Evolutionary conservation across 2,329 filamentous ascomycete genomes (phyloP).

Genomic region (Fusarium goolgardi): DNA sequence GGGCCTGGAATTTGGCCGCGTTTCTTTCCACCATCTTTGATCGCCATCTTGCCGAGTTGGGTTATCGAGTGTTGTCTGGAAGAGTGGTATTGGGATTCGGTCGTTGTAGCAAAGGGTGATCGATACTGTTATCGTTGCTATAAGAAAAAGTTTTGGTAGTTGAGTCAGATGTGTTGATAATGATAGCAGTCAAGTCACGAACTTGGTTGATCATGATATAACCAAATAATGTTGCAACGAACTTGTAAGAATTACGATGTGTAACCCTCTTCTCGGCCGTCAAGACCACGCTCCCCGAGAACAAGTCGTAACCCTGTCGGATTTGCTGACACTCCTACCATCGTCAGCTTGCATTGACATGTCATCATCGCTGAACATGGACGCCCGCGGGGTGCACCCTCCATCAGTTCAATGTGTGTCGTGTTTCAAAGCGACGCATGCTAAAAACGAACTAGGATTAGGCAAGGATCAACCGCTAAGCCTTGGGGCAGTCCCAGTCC

Average conservation of each 20-base stretch:
- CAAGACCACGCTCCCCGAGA: neutral
- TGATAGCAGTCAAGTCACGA: neutral
- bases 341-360: neutral
- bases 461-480: neutral
- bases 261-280: neutral
- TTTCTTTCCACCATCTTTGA: neutral
- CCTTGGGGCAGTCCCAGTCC: neutral
- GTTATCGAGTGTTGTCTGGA: neutral
- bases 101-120: too few relatives aligned
- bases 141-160: neutral
- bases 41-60: neutral
- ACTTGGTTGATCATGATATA: neutral
- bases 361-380: neutral
- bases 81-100: too few relatives aligned
- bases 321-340: neutral
- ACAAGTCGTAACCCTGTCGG: neutral
- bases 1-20: slow-evolving; percentile 4
- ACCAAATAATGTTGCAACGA: neutral
- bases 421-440: neutral
- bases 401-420: neutral
- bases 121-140: neutral
- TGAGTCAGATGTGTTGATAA: neutral
- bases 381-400: slow-evolving; percentile 4
- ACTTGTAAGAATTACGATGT: neutral
- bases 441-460: neutral